phyloP scores from a whole-genome alignment of 352 stramenopile species.

The Aphanomyces stellatus region DNA sequence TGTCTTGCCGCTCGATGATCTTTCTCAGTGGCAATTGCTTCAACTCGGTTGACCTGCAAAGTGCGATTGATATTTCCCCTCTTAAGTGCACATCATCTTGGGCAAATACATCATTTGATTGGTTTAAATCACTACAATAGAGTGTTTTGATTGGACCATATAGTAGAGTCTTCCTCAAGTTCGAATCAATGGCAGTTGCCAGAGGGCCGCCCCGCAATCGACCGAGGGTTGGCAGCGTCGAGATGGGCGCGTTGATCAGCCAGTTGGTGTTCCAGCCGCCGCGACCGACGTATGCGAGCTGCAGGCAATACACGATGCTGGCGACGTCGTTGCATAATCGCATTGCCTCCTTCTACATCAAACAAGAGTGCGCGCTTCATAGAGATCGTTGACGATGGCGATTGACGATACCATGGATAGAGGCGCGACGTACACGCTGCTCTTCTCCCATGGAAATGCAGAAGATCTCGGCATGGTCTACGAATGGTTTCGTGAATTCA shows the following conservation, averaged over 20 bases:
- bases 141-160: no score
- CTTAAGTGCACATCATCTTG: no score
- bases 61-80: no score
- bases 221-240: no score
- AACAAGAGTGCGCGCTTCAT: conserved; percentile 48
- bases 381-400: not conserved
- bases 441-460: conserved; percentile 97
- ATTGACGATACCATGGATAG: conserved; percentile 23
- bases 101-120: no score
- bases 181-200: no score
- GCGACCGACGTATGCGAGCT: conserved; percentile 58
- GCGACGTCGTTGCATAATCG: conserved; percentile 77
- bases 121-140: no score
- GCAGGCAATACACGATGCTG: conserved; percentile 90
- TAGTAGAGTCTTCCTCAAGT: no score
- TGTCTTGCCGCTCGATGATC: no score
- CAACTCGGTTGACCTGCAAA: no score
- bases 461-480: conserved; percentile 98
- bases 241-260: conserved; percentile 75
- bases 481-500: conserved; percentile 94
- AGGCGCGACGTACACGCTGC: conserved; percentile 89
- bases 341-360: conserved; percentile 95
- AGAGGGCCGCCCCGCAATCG: no score
- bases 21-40: no score
- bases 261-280: conserved; percentile 87